These are phyloP conservation scores for Dichotomocladium elegans DNA, from an alignment of 371 early-diverging fungal species.

Conservation along the genomic window DNA sequence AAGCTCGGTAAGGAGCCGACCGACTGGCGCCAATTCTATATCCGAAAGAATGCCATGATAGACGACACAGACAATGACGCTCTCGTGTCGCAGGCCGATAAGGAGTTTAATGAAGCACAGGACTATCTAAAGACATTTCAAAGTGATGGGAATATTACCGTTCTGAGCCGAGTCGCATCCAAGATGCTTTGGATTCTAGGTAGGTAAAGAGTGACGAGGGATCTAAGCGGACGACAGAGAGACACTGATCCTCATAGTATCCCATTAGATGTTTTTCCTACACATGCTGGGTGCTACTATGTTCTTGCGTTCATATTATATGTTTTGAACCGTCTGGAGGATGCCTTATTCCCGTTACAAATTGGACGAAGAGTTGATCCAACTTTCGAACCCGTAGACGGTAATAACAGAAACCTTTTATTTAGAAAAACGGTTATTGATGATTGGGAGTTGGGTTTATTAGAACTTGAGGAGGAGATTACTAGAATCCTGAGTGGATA, in stretches of 20 bases:
- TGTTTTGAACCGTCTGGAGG: constrained; percentile 47
- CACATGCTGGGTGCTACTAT: constrained; percentile 56
- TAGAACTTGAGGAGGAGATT: constrained; percentile 52
- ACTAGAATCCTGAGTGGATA: constrained; percentile 38
- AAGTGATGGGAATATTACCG: constrained; percentile 35
- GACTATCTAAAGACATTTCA: constrained; percentile 40
- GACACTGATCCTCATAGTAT: background rate
- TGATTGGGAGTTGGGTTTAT: background rate
- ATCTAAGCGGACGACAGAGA: background rate
- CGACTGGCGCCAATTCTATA: constrained; percentile 46
- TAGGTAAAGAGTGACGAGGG: constrained; percentile 9
- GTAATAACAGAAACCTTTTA: constrained; percentile 13
- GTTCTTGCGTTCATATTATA: constrained; percentile 49
- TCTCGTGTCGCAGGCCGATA: constrained; percentile 39
- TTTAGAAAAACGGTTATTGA: no score
- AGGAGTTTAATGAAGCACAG: constrained; percentile 40
- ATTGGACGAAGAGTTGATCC: constrained; percentile 50
- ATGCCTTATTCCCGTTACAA: constrained; percentile 44
- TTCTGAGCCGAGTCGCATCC: constrained; percentile 43
- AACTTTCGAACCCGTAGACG: constrained; percentile 48
- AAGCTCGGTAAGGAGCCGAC: constrained; percentile 39
- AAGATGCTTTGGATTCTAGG: constrained; percentile 54
- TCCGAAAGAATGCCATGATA: constrained; percentile 22
- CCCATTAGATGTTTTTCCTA: constrained; percentile 44
- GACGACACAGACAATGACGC: constrained; percentile 27